Percentiles rank a stretch among this genome's conserved stretches.
These are phyloP conservation scores for Phytophthora quininea DNA, from an alignment of 352 stramenopile species.

Conservation along the genomic window DNA sequence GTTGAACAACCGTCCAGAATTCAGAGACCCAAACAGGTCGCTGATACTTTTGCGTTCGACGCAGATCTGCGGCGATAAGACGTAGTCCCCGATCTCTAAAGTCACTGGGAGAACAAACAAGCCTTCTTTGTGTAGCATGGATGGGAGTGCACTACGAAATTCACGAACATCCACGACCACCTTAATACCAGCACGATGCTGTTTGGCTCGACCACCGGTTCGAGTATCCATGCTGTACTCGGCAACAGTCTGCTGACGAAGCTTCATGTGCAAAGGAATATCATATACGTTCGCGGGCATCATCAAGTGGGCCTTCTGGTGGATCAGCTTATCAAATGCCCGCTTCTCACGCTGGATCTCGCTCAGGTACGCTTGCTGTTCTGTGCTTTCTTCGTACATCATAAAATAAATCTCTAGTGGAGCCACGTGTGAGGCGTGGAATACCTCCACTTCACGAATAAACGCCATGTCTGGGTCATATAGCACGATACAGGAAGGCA, in stretches of 20 bases:
- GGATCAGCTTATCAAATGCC: conserved; percentile 96
- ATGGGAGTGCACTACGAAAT: conserved; percentile 95
- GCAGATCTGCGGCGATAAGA: conserved; percentile 97
- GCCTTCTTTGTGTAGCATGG: conserved; percentile 95
- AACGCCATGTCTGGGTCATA: conserved; percentile 96
- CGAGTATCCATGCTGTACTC: conserved; percentile 88
- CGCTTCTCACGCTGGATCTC: conserved; percentile 95
- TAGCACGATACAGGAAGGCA: conserved; percentile 92
- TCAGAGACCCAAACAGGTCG: conserved; percentile 97
- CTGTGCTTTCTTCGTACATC: conserved; percentile 95
- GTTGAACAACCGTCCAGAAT: conserved; percentile 95
- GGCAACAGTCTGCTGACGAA: conserved; percentile 45
- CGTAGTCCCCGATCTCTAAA: conserved; percentile 97
- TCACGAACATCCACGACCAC: conserved; percentile 97
- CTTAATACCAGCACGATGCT: conserved; percentile 53
- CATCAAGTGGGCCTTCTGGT: conserved; percentile 94
- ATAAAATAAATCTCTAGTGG: conserved; percentile 95
- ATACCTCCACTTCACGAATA: conserved; percentile 95
- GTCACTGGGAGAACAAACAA: conserved; percentile 95
- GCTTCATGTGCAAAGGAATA: conserved; percentile 80
- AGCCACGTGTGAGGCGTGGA: conserved; percentile 66
- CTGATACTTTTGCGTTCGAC: conserved; percentile 96
- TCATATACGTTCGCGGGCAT: conserved; percentile 89
- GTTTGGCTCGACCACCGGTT: conserved; percentile 59
- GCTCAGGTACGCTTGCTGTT: conserved; percentile 96